Evolutionary conservation across 1,284 basidiomycete species (phyloP).

Genomic region (Fomitopsis palustris): DNA sequence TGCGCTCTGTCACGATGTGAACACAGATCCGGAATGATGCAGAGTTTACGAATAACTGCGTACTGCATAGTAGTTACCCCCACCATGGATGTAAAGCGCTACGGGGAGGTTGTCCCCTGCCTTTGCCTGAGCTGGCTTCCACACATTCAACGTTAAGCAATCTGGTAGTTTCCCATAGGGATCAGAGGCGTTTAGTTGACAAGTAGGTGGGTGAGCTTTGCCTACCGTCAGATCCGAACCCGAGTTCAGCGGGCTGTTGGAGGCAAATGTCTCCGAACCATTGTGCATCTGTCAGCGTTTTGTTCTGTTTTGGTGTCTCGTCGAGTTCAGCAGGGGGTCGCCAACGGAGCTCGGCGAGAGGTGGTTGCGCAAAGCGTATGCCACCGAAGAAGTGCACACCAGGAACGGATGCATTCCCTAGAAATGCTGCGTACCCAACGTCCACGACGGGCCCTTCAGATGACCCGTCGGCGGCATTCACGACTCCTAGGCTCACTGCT

Average conservation of each 20-base stretch:
- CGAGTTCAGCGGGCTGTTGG: constrained; percentile 39
- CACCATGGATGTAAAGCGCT: constrained; percentile 44
- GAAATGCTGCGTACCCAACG: not conserved
- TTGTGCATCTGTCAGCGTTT: constrained; percentile 34
- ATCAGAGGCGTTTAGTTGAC: not conserved
- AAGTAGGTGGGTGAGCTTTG: too few species aligned
- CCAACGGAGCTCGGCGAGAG: constrained; percentile 48
- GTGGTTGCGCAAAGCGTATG: constrained; percentile 53
- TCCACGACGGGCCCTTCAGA: not conserved
- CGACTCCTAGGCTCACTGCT: too few species aligned
- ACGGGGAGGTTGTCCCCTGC: constrained; percentile 42
- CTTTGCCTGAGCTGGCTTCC: constrained; percentile 43
- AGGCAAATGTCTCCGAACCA: constrained; percentile 38
- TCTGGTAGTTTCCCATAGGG: too few species aligned
- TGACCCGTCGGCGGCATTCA: too few species aligned
- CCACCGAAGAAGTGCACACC: constrained; percentile 21
- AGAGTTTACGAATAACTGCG: not conserved
- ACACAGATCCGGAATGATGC: not conserved
- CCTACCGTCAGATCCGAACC: constrained; percentile 39
- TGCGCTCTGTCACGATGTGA: not conserved
- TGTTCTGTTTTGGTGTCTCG: constrained; percentile 21
- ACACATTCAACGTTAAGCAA: constrained; percentile 53
- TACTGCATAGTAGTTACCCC: constrained; percentile 32
- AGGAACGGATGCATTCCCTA: not conserved
- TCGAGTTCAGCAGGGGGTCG: constrained; percentile 45